These are phyloP conservation scores for Gelatoporia subvermispora DNA, from an alignment of 768 basidiomycete species.

Conservation along the genomic window DNA sequence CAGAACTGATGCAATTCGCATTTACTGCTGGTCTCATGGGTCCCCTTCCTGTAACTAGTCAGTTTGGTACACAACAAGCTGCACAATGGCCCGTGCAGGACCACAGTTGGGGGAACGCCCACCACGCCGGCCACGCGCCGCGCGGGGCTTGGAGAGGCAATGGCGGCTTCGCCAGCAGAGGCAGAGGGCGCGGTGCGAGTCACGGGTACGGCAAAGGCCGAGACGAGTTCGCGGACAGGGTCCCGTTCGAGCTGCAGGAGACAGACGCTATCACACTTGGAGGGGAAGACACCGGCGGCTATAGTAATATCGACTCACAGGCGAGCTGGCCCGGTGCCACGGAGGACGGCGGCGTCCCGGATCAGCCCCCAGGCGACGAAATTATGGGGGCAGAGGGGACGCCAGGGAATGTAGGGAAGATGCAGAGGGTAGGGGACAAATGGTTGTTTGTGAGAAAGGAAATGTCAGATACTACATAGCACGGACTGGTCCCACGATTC, in stretches of 20 bases:
- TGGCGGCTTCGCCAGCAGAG: slow-evolving; percentile 14
- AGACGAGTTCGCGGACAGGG: slow-evolving; percentile 34
- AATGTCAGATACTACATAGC: slow-evolving; percentile 11
- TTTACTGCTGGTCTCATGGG: slow-evolving; percentile 33
- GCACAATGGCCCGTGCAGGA: slow-evolving; percentile 1
- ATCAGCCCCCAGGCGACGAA: neutral
- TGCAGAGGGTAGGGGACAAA: slow-evolving; percentile 67
- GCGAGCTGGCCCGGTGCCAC: neutral
- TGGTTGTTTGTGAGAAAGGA: slow-evolving; percentile 60
- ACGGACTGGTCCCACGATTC: neutral
- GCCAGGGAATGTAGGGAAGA: slow-evolving; percentile 28
- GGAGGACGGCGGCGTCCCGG: neutral
- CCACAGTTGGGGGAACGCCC: neutral
- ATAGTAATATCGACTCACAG: too few relatives aligned
- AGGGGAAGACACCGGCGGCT: slow-evolving; percentile 30
- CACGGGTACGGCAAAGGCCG: slow-evolving; percentile 42
- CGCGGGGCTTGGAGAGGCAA: neutral
- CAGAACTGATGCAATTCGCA: slow-evolving; percentile 74
- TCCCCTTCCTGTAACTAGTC: slow-evolving; percentile 3
- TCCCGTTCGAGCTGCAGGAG: slow-evolving; percentile 25
- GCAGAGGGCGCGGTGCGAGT: slow-evolving; percentile 25
- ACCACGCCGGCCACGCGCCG: neutral
- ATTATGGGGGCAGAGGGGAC: slow-evolving; percentile 1
- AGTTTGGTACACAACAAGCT: slow-evolving; percentile 4
- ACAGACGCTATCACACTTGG: slow-evolving; percentile 62